Evolutionary conservation across 139 green algal genomes (phyloP).

Genomic region (Asterochloris erici): DNA sequence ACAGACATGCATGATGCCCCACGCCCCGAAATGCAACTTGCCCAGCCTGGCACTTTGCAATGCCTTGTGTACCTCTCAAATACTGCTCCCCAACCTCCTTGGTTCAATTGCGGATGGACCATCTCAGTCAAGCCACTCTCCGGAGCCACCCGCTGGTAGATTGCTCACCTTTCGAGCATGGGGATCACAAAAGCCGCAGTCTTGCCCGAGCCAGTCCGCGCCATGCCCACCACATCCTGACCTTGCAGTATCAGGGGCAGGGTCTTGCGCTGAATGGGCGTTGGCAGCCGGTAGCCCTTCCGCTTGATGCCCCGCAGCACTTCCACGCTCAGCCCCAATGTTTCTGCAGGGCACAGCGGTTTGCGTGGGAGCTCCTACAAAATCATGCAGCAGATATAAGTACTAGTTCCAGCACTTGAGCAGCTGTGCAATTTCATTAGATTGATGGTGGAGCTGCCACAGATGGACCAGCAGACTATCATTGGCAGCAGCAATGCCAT

Average conservation of each 20-base stretch:
- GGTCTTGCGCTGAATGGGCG: slow-evolving; percentile 89
- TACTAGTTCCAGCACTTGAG: background rate
- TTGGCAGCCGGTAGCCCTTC: slow-evolving; percentile 94
- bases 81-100: no score
- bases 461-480: background rate
- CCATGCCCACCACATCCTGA: slow-evolving; percentile 88
- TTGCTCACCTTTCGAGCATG: slow-evolving; percentile 72
- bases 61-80: no score
- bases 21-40: no score
- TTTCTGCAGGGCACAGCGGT: slow-evolving; percentile 54
- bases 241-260: slow-evolving; percentile 84
- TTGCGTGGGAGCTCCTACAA: background rate
- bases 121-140: no score
- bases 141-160: background rate
- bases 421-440: background rate
- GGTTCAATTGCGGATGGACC: no score
- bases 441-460: background rate
- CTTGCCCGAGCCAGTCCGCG: slow-evolving; percentile 94
- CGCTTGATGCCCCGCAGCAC: slow-evolving; percentile 80
- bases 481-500: background rate
- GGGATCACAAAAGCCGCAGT: slow-evolving; percentile 94
- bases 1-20: no score
- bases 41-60: no score
- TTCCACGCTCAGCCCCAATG: slow-evolving; percentile 68
- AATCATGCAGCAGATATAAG: background rate